Percentiles rank a stretch among this genome's conserved stretches.
These are phyloP conservation scores for Cyberlindnera meyerae DNA, from an alignment of 805 yeast species.

Conservation along the genomic window DNA sequence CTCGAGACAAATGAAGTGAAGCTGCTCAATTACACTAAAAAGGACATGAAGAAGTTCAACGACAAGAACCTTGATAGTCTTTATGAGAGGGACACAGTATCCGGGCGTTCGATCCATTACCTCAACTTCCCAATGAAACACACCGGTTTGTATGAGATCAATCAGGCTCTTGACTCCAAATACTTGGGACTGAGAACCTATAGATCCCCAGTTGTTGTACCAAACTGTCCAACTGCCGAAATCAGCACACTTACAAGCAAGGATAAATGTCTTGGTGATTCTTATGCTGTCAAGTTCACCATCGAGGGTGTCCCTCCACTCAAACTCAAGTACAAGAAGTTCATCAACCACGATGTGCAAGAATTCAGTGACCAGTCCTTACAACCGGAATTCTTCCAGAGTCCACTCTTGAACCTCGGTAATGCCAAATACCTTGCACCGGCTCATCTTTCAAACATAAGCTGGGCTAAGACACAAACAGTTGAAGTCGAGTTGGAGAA, in stretches of 20 bases:
- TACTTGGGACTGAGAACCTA: conserved; percentile 55
- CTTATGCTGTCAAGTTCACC: conserved; percentile 47
- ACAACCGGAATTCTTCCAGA: conserved; percentile 46
- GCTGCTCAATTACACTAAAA: conserved; percentile 49
- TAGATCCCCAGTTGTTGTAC: conserved; percentile 58
- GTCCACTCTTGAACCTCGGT: conserved; percentile 41
- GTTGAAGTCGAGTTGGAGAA: conserved; percentile 42
- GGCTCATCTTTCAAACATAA: conserved; percentile 35
- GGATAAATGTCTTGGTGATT: conserved; percentile 63
- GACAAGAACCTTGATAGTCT: conserved; percentile 17
- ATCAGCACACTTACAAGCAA: no score
- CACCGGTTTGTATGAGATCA: conserved; percentile 76
- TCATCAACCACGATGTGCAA: conserved; percentile 33
- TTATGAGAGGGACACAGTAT: conserved; percentile 24
- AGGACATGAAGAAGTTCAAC: conserved; percentile 43
- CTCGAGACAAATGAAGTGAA: conserved; percentile 44
- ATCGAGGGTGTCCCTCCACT: conserved; percentile 79
- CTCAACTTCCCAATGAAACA: conserved; percentile 57
- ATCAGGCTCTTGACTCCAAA: conserved; percentile 61
- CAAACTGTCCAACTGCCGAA: conserved; percentile 73
- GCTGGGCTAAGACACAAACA: conserved; percentile 38
- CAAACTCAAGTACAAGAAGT: conserved; percentile 49
- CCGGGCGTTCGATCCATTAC: conserved; percentile 41
- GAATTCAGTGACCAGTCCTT: conserved; percentile 37
- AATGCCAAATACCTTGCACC: conserved; percentile 24